A percentile compares a stretch with the other conserved stretches of the same genome.
These are phyloP conservation scores for Thelephora aurantiotincta DNA, from an alignment of 768 basidiomycete genomes.

Conservation along the genomic window DNA sequence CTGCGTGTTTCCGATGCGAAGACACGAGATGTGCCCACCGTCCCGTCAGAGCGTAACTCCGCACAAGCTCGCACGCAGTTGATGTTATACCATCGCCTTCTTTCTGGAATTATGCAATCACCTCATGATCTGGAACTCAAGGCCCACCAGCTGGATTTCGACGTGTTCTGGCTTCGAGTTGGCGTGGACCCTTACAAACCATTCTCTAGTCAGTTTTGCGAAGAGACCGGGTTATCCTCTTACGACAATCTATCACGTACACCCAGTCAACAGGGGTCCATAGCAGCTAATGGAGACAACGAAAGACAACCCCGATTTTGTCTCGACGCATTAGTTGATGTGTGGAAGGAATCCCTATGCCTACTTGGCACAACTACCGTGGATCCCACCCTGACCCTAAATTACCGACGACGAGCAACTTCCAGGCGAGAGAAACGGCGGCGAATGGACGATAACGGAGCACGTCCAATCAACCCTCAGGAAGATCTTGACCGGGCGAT, in stretches of 20 bases:
- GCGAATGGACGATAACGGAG: not conserved
- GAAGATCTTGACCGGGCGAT: conserved; percentile 36
- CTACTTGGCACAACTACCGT: conserved; percentile 19
- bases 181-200: conserved; percentile 25
- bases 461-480: conserved; percentile 9
- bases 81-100: conserved; percentile 63
- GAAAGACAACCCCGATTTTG: conserved; percentile 6
- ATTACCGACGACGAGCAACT: conserved; percentile 27
- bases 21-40: conserved; percentile 33
- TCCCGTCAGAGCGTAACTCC: conserved; percentile 48
- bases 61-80: conserved; percentile 52
- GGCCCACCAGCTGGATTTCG: conserved; percentile 29
- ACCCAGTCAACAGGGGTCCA: not conserved
- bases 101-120: conserved; percentile 32
- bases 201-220: conserved; percentile 39
- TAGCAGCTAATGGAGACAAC: not conserved
- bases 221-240: conserved; percentile 10
- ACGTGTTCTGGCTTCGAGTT: conserved; percentile 34
- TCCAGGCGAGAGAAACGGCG: conserved; percentile 4
- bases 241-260: not conserved
- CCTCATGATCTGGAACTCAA: conserved; percentile 15
- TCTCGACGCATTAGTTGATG: conserved; percentile 17
- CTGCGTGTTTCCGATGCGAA: conserved; percentile 56
- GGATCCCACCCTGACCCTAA: conserved; percentile 27
- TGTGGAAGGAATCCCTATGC: conserved; percentile 17